These are phyloP conservation scores for Ramaria sp. DNA, from an alignment of 768 basidiomycete genomes.

Conservation along the genomic window DNA sequence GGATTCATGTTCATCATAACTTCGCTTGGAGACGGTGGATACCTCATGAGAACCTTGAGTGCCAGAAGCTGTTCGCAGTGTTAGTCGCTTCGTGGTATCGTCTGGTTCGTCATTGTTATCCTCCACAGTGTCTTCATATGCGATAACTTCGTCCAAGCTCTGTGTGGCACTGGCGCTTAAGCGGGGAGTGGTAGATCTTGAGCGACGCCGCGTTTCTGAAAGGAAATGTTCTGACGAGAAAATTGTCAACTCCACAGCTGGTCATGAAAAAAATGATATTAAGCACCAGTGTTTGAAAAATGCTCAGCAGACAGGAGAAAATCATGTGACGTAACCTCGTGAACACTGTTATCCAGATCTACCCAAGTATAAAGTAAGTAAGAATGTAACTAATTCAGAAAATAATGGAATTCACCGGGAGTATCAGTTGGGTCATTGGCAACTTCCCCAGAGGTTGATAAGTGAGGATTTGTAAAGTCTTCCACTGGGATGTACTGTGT, in stretches of 20 bases:
- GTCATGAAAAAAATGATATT: background rate
- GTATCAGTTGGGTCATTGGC: background rate
- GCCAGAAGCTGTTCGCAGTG: background rate
- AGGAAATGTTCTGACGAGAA: background rate
- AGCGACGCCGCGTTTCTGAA: background rate
- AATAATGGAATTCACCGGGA: background rate
- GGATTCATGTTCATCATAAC: slow-evolving; percentile 6
- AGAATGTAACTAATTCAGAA: no score
- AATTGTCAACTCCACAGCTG: background rate
- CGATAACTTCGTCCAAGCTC: background rate
- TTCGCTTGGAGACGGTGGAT: slow-evolving; percentile 2
- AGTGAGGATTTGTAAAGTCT: background rate
- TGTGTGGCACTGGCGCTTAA: background rate
- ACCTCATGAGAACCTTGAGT: background rate
- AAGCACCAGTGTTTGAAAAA: background rate
- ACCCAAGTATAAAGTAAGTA: background rate
- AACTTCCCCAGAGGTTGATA: background rate
- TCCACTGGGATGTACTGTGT: background rate
- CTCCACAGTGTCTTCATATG: background rate
- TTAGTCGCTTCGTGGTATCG: background rate
- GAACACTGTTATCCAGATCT: background rate
- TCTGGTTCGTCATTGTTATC: background rate
- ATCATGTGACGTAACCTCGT: background rate
- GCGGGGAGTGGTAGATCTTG: background rate
- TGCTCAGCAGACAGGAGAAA: background rate